phyloP scores from a whole-genome alignment of 2,329 filamentous ascomycete genomes.

The Fusarium sp. region DNA sequence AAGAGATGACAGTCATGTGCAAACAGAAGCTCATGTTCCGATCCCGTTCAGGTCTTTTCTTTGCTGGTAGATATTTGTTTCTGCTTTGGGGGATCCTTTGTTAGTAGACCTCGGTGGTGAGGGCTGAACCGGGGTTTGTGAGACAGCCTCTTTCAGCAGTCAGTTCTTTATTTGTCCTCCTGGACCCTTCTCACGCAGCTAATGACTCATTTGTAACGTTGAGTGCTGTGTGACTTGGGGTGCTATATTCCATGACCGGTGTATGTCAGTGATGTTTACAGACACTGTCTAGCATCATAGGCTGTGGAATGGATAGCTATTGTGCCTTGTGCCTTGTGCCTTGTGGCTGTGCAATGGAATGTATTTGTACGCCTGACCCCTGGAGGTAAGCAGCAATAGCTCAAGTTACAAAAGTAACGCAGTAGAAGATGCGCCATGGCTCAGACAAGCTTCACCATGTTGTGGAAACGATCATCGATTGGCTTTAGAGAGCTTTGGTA shows the following conservation, averaged over 20 bases:
- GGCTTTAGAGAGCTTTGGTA: neutral
- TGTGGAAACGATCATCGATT: constrained; percentile 1
- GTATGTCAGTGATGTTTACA: neutral
- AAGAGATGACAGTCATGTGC: constrained; percentile 16
- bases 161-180: constrained; percentile 4
- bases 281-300: constrained; percentile 7
- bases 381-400: constrained; percentile 1
- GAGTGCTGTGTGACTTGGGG: constrained; percentile 13
- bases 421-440: neutral
- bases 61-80: constrained; percentile 9
- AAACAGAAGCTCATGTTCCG: constrained; percentile 24
- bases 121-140: constrained; percentile 7
- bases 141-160: constrained; percentile 3
- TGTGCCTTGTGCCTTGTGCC: neutral
- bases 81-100: constrained; percentile 5
- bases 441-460: constrained; percentile 9
- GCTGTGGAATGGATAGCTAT: neutral
- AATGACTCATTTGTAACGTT: constrained; percentile 27
- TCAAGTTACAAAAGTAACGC: neutral
- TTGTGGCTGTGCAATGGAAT: constrained; percentile 1
- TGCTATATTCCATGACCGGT: neutral
- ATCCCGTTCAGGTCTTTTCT: constrained; percentile 4
- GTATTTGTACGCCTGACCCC: constrained; percentile 4
- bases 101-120: constrained; percentile 4
- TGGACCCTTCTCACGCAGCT: constrained; percentile 3